phyloP scores from a whole-genome alignment of 352 stramenopile species.

The Globisporangium emineosum region DNA sequence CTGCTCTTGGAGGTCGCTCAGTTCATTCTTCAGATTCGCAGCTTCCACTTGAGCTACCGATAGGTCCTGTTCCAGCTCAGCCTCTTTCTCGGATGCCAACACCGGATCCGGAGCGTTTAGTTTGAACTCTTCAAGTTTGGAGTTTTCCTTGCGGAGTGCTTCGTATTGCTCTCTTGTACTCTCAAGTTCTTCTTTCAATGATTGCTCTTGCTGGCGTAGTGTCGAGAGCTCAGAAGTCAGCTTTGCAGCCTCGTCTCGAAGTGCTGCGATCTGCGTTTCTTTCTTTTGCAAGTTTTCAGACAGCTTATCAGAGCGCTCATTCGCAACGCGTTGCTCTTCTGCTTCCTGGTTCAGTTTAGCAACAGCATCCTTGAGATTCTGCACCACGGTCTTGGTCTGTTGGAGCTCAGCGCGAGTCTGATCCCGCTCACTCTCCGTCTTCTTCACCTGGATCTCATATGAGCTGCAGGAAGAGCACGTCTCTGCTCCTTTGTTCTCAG shows the following conservation, averaged over 20 bases:
- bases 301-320: neutral
- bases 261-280: slow-evolving; percentile 16
- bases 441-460: slow-evolving; percentile 12
- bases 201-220: neutral
- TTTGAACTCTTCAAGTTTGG: neutral
- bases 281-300: slow-evolving; percentile 13
- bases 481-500: neutral
- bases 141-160: neutral
- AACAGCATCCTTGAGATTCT: neutral
- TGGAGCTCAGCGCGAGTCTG: slow-evolving; percentile 17
- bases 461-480: neutral
- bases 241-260: slow-evolving; percentile 16
- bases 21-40: slow-evolving; percentile 22
- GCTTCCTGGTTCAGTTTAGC: slow-evolving; percentile 15
- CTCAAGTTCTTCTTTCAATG: neutral
- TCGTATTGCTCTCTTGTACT: neutral
- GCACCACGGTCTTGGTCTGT: slow-evolving; percentile 5
- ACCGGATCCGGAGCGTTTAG: neutral
- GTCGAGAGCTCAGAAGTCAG: slow-evolving; percentile 8
- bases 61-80: neutral
- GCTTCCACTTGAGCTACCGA: slow-evolving; percentile 8
- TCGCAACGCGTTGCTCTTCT: slow-evolving; percentile 1
- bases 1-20: slow-evolving; percentile 30
- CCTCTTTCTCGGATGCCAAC: neutral
- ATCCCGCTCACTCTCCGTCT: slow-evolving; percentile 12